Conservation (phyloP, 2,329 filamentous ascomycete genomes). For the Lecanicillium sp. region DNA sequence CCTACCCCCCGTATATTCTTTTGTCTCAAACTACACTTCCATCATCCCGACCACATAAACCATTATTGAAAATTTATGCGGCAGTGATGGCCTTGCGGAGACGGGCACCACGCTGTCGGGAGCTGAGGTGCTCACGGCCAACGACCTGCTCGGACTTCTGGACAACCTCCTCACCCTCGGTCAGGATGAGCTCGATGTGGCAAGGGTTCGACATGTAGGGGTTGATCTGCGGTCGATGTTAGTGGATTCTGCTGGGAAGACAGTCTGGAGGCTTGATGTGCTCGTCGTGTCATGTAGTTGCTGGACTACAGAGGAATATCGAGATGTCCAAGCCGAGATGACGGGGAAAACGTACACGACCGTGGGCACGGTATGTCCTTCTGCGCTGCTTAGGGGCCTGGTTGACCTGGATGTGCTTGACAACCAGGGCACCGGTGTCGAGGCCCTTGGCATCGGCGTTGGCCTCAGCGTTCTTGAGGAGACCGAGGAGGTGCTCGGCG, state of each 20-base stretch:
- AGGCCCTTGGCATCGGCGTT: slow-evolving; percentile 96
- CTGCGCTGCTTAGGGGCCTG: slow-evolving; percentile 99
- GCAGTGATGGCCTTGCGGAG: slow-evolving; percentile 57
- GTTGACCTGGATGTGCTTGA: slow-evolving; percentile 99
- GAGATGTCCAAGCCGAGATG: not conserved
- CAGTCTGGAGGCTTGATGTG: not conserved
- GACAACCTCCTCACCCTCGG: slow-evolving; percentile 92
- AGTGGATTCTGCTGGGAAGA: slow-evolving; percentile 12
- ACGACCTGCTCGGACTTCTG: slow-evolving; percentile 86
- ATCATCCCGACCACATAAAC: too few relatives aligned
- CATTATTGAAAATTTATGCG: slow-evolving; percentile 37
- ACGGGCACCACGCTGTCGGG: slow-evolving; percentile 80
- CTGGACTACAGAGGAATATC: too few relatives aligned
- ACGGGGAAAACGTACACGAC: slow-evolving; percentile 70
- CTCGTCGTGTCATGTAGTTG: too few relatives aligned
- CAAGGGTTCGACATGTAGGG: slow-evolving; percentile 99
- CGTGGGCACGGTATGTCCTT: slow-evolving; percentile 99
- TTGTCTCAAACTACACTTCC: too few relatives aligned
- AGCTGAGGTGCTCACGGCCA: slow-evolving; percentile 64
- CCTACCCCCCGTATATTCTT: too few relatives aligned
- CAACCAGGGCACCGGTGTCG: slow-evolving; percentile 92
- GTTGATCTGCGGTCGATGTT: slow-evolving; percentile 70
- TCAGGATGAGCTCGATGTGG: slow-evolving; percentile 99
- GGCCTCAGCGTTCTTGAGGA: slow-evolving; percentile 95
- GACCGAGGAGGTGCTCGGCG: slow-evolving; percentile 92